Percentiles rank a stretch among this genome's conserved stretches.
Conservation (phyloP, 768 basidiomycete species). For the Filobasidium floriforme region DNA sequence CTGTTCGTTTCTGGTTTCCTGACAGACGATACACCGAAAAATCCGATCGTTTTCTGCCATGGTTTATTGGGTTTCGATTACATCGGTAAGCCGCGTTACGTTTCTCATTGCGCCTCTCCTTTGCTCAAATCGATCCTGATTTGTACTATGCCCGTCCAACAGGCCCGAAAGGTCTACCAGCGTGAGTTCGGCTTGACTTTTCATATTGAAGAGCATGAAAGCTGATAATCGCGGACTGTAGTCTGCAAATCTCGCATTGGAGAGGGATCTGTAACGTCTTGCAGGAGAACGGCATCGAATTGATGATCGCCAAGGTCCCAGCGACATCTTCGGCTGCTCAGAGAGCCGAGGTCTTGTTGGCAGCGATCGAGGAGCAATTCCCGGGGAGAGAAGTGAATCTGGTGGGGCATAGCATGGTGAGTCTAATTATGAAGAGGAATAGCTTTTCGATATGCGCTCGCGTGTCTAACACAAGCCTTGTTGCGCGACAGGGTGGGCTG, state of each 20-base stretch:
- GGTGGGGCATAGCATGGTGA: conserved; percentile 76
- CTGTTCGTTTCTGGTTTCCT: conserved; percentile 15
- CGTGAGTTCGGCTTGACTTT: conserved; percentile 21
- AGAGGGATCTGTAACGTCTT: conserved; percentile 90
- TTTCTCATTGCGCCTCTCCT: not conserved
- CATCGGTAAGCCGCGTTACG: conserved; percentile 25
- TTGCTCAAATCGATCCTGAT: not conserved
- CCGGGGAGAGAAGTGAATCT: conserved; percentile 80
- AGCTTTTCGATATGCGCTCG: too few species aligned
- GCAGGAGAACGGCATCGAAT: conserved; percentile 76
- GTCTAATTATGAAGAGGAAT: conserved; percentile 7
- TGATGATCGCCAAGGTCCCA: conserved; percentile 87
- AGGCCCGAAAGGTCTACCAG: conserved; percentile 38
- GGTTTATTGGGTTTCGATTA: conserved; percentile 59
- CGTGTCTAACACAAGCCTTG: not conserved
- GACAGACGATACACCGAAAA: conserved; percentile 65
- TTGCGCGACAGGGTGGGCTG: conserved; percentile 67
- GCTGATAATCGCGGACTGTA: conserved; percentile 39
- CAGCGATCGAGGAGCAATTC: conserved; percentile 68
- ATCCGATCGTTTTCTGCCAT: conserved; percentile 91
- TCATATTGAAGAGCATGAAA: not conserved
- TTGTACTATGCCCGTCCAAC: not conserved
- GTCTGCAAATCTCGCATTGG: conserved; percentile 88
- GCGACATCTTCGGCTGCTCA: conserved; percentile 82
- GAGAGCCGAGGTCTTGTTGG: conserved; percentile 80